phyloP scores from a whole-genome alignment of 345 rosid genomes.

The Diplotaxis tenuifolia region DNA sequence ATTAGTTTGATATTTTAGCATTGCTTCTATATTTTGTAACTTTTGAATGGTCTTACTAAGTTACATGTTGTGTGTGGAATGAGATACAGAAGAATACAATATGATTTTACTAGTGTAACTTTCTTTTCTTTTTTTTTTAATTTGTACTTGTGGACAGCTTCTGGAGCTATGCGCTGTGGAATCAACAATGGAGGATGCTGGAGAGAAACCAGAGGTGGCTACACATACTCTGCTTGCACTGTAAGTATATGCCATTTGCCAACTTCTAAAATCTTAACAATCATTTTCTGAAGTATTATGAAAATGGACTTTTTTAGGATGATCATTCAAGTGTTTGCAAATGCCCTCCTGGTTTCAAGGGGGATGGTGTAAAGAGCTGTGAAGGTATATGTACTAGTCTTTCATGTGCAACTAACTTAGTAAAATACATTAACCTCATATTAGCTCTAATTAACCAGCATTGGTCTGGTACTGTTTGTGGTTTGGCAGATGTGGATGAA shows the following conservation, averaged over 20 bases:
- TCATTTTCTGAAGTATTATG: background rate
- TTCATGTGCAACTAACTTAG: background rate
- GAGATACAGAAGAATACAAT: background rate
- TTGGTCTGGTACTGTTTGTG: background rate
- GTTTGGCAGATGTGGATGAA: slow-evolving; percentile 15
- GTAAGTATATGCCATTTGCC: background rate
- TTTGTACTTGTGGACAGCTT: background rate
- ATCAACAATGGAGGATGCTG: slow-evolving; percentile 19
- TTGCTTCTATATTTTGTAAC: background rate
- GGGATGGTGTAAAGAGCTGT: slow-evolving; percentile 2
- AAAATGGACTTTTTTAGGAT: background rate
- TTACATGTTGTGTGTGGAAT: background rate
- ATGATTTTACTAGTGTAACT: background rate
- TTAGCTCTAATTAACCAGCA: background rate
- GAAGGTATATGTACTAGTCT: background rate
- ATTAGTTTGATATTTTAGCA: background rate
- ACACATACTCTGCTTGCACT: slow-evolving; percentile 11
- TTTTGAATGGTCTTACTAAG: background rate
- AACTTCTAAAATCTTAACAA: background rate
- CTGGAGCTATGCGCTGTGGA: slow-evolving; percentile 8
- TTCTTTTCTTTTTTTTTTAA: background rate
- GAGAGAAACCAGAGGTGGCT: slow-evolving; percentile 13
- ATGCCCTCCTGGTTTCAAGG: slow-evolving; percentile 7
- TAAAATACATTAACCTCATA: background rate
- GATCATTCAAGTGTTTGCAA: slow-evolving; percentile 15